Conservation (phyloP, 441 rosid genomes). For the Pelargonium citronellum region DNA sequence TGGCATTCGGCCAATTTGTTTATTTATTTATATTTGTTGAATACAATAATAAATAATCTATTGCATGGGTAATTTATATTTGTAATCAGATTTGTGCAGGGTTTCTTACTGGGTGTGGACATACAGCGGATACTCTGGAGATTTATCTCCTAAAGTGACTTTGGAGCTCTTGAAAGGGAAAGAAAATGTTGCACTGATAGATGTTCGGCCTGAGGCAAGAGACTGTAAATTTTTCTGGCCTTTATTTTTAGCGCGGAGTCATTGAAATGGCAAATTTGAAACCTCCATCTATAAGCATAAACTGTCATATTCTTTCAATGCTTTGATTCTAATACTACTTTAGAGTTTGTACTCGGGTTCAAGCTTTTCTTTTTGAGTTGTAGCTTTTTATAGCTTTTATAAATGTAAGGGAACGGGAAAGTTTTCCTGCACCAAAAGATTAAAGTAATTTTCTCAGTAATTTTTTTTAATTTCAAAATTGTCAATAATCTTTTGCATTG, state of each 20-base stretch:
- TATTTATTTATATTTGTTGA: slow-evolving; percentile 8
- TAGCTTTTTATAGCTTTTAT: slow-evolving; percentile 14
- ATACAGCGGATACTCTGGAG: slow-evolving; percentile 86
- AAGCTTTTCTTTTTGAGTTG: slow-evolving; percentile 13
- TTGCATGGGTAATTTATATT: slow-evolving; percentile 40
- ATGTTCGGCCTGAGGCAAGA: slow-evolving; percentile 97
- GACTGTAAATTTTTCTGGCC: slow-evolving; percentile 34
- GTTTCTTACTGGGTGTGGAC: slow-evolving; percentile 65
- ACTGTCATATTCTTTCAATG: slow-evolving; percentile 8
- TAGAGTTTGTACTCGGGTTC: slow-evolving; percentile 10
- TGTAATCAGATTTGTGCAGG: slow-evolving; percentile 88
- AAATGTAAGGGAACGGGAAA: neutral
- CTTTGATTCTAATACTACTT: slow-evolving; percentile 13
- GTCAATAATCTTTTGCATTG: slow-evolving; percentile 20
- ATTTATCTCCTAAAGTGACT: slow-evolving; percentile 70
- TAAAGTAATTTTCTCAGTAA: slow-evolving; percentile 16
- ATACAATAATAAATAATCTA: slow-evolving; percentile 16
- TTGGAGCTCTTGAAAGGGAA: slow-evolving; percentile 62
- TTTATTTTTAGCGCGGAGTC: slow-evolving; percentile 19
- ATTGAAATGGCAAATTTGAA: slow-evolving; percentile 3
- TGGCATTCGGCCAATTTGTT: slow-evolving; percentile 17
- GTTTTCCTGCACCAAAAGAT: neutral
- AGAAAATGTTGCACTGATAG: slow-evolving; percentile 71
- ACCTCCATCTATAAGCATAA: slow-evolving; percentile 13
- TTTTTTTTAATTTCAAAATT: slow-evolving; percentile 5